These are phyloP conservation scores for Lavandula angustifolia DNA, from an alignment of 257 asterid genomes.

Conservation along the genomic window DNA sequence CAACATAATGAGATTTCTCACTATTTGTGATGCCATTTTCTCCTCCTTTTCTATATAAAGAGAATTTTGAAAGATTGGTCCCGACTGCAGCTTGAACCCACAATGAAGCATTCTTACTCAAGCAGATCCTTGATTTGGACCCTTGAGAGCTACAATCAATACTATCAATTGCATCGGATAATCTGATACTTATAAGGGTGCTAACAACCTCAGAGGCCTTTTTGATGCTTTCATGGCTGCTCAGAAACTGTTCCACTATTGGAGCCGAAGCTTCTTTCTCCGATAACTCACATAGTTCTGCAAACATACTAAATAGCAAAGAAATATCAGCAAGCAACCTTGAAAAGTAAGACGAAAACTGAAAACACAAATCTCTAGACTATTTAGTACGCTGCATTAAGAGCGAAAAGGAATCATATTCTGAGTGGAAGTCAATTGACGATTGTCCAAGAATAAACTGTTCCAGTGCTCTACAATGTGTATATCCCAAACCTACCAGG, in stretches of 20 bases:
- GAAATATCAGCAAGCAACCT: constrained; percentile 21
- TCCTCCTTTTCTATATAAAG: constrained; percentile 54
- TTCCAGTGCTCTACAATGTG: neutral
- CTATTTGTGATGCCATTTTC: constrained; percentile 38
- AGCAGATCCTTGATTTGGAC: constrained; percentile 21
- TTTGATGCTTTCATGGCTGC: constrained; percentile 54
- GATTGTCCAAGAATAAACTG: neutral
- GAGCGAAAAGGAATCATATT: neutral
- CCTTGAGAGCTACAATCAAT: constrained; percentile 22
- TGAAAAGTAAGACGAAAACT: neutral
- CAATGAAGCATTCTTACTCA: constrained; percentile 51
- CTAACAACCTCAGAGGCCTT: constrained; percentile 40
- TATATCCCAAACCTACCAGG: neutral
- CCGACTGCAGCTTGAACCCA: constrained; percentile 92
- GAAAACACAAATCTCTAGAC: neutral
- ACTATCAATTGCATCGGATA: constrained; percentile 34
- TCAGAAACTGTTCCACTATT: constrained; percentile 64
- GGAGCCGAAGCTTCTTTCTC: constrained; percentile 51
- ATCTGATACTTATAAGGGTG: constrained; percentile 35
- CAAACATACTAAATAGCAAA: constrained; percentile 53
- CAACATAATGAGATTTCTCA: constrained; percentile 46
- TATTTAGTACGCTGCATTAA: neutral
- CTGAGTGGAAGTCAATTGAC: neutral
- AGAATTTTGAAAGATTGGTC: constrained; percentile 66
- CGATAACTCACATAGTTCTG: constrained; percentile 64